These are phyloP conservation scores for Ustilago crameri DNA, from an alignment of 1,284 basidiomycete species.

Conservation along the genomic window DNA sequence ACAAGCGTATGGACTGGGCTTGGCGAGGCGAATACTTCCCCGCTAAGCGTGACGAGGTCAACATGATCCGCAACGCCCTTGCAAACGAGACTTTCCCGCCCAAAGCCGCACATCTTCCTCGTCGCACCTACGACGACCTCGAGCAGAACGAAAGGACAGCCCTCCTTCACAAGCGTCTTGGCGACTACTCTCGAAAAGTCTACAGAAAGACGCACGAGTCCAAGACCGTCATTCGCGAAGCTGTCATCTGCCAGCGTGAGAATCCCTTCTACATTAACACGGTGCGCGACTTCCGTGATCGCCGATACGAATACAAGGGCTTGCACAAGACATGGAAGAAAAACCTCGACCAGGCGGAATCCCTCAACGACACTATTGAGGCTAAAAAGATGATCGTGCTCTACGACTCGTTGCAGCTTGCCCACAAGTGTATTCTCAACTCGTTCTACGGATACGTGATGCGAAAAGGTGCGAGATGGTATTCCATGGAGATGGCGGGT, in stretches of 20 bases:
- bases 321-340: conserved; percentile 99
- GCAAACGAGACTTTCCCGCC: conserved; percentile 94
- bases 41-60: conserved; percentile 95
- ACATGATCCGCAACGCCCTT: conserved; percentile 98
- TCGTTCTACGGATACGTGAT: conserved; percentile 99
- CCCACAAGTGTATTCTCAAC: conserved; percentile 99
- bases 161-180: conserved; percentile 92
- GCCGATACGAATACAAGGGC: conserved; percentile 99
- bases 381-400: conserved; percentile 99
- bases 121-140: conserved; percentile 86
- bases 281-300: conserved; percentile 94
- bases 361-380: conserved; percentile 87
- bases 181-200: conserved; percentile 97
- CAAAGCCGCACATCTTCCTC: conserved; percentile 78
- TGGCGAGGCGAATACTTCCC: conserved; percentile 99
- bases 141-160: conserved; percentile 88
- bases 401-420: conserved; percentile 98
- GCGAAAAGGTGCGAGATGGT: conserved; percentile 99
- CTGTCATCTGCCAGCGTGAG: conserved; percentile 97
- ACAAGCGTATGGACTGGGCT: conserved; percentile 94
- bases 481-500: conserved; percentile 99
- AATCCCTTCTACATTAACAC: conserved; percentile 99
- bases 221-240: conserved; percentile 89
- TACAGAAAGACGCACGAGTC: conserved; percentile 99
- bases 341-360: conserved; percentile 83